phyloP scores from a whole-genome alignment of 176 grass and related monocot genomes.

The Juncus inflexus region DNA sequence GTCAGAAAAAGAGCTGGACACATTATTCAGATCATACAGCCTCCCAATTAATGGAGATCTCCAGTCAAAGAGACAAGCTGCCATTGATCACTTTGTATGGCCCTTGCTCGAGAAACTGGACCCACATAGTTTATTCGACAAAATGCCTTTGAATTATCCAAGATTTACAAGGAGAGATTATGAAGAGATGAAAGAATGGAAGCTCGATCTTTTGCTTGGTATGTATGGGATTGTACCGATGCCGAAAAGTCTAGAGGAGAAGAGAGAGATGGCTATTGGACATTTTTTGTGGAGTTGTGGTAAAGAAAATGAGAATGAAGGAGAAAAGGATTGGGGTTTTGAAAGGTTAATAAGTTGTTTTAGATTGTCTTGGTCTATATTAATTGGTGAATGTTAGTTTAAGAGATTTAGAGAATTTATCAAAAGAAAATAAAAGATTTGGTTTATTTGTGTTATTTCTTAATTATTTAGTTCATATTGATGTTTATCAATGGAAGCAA shows the following conservation, averaged over 20 bases:
- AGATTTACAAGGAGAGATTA: conserved; percentile 20
- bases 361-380: too few species aligned
- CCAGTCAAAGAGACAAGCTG: conserved; percentile 9
- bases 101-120: background rate
- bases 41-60: conserved; percentile 1
- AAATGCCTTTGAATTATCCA: conserved; percentile 27
- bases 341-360: too few species aligned
- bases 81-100: conserved; percentile 24
- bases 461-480: too few species aligned
- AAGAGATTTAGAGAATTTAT: too few species aligned
- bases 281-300: conserved; percentile 21
- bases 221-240: conserved; percentile 19
- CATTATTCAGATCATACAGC: conserved; percentile 5
- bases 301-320: too few species aligned
- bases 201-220: conserved; percentile 20
- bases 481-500: too few species aligned
- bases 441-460: too few species aligned
- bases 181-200: conserved; percentile 30
- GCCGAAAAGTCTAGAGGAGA: background rate
- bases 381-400: too few species aligned
- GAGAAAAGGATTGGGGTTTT: too few species aligned
- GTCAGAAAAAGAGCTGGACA: conserved; percentile 20
- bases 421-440: too few species aligned
- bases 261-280: conserved; percentile 27
- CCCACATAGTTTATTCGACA: background rate